Conservation (phyloP, 805 yeast genomes). For the Saccharomyces jurei region DNA sequence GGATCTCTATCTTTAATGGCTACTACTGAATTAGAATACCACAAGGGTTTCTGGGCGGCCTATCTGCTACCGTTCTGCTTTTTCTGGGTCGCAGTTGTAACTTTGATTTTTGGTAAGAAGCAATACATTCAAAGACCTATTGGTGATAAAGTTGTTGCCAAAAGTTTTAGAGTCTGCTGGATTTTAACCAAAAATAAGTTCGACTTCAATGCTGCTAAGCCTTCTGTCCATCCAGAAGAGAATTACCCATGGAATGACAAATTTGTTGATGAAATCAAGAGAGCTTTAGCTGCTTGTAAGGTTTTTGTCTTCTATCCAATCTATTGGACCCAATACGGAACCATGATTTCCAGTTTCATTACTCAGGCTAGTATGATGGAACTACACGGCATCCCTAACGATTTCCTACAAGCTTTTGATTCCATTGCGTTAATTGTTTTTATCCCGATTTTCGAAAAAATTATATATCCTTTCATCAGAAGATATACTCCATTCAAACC, state of each 20-base stretch:
- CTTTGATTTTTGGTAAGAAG: slow-evolving; percentile 46
- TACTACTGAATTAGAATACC: slow-evolving; percentile 61
- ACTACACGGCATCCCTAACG: slow-evolving; percentile 72
- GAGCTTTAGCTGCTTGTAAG: slow-evolving; percentile 62
- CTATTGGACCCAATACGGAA: slow-evolving; percentile 68
- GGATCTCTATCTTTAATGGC: slow-evolving; percentile 72
- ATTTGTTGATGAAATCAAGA: slow-evolving; percentile 64
- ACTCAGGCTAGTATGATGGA: slow-evolving; percentile 71
- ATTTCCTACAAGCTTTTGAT: slow-evolving; percentile 66
- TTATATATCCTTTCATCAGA: slow-evolving; percentile 49
- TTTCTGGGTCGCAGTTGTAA: slow-evolving; percentile 51
- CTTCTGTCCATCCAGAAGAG: slow-evolving; percentile 42
- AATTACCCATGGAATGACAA: slow-evolving; percentile 54
- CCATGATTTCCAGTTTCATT: slow-evolving; percentile 65
- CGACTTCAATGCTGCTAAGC: slow-evolving; percentile 49
- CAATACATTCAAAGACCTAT: slow-evolving; percentile 53
- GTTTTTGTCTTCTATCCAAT: slow-evolving; percentile 65
- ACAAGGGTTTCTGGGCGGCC: slow-evolving; percentile 68
- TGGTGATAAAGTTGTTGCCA: slow-evolving; percentile 50
- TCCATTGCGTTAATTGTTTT: slow-evolving; percentile 70
- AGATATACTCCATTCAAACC: slow-evolving; percentile 52
- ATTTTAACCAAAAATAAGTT: slow-evolving; percentile 41
- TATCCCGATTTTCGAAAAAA: slow-evolving; percentile 60
- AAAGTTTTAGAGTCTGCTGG: slow-evolving; percentile 40
- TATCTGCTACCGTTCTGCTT: slow-evolving; percentile 63